phyloP scores from a whole-genome alignment of 129 eudicot species.

The Flaveria sonorensis region DNA sequence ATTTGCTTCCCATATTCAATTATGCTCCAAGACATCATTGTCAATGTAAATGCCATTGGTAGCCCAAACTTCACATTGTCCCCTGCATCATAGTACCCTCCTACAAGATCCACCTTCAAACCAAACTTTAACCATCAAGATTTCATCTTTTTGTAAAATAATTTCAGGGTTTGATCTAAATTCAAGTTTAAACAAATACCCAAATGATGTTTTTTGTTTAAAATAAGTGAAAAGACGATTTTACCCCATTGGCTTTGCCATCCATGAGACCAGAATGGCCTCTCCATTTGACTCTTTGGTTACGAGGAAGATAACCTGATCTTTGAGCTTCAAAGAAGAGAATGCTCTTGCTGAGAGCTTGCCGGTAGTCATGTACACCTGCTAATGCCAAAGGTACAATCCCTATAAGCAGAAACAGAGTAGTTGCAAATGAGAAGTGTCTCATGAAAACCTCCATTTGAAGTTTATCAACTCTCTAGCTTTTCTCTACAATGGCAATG shows the following conservation, averaged over 20 bases:
- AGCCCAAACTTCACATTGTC: constrained; percentile 84
- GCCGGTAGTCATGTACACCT: constrained; percentile 68
- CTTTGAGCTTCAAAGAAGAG: constrained; percentile 90
- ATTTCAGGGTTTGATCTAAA: neutral
- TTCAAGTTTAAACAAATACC: constrained; percentile 17
- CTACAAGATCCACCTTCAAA: constrained; percentile 76
- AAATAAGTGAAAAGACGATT: neutral
- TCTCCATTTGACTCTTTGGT: constrained; percentile 73
- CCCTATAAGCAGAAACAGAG: constrained; percentile 55
- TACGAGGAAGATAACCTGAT: constrained; percentile 75
- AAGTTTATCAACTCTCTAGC: neutral
- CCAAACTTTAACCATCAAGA: constrained; percentile 29
- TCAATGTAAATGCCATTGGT: constrained; percentile 87
- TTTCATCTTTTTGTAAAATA: constrained; percentile 29
- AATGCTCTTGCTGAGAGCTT: constrained; percentile 75
- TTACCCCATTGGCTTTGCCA: constrained; percentile 53
- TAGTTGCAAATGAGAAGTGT: constrained; percentile 37
- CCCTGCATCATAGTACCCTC: constrained; percentile 93
- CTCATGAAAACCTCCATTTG: constrained; percentile 44
- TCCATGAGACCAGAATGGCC: constrained; percentile 75
- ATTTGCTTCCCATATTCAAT: constrained; percentile 52
- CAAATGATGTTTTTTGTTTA: neutral
- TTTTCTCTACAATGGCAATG: constrained; percentile 41
- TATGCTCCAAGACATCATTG: constrained; percentile 84
- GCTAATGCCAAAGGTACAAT: constrained; percentile 62